phyloP scores from a whole-genome alignment of 352 stramenopile genomes.

The Peronosclerospora sorghi region DNA sequence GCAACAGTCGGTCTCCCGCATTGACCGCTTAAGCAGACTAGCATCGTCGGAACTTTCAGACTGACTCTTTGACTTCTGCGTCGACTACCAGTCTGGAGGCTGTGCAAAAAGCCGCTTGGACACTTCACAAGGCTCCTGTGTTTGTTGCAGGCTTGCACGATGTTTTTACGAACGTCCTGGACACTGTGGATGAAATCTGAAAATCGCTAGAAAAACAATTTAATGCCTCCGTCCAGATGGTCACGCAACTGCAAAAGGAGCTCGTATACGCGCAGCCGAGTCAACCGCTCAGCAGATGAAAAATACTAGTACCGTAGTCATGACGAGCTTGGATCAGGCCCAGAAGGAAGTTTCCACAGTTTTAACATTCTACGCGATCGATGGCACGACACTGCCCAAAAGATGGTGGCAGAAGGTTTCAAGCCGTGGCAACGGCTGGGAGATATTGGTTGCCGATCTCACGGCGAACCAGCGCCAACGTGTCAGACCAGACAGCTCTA shows the following conservation, averaged over 20 bases:
- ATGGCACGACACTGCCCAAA: conserved; percentile 14
- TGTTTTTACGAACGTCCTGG: conserved; percentile 18
- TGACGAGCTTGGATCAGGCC: conserved; percentile 17
- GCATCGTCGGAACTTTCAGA: conserved; percentile 11
- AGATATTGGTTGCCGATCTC: conserved; percentile 19
- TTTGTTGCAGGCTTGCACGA: conserved; percentile 21
- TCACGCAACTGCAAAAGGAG: conserved; percentile 15
- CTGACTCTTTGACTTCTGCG: conserved; percentile 9
- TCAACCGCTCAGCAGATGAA: conserved; percentile 20
- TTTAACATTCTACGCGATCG: conserved; percentile 18
- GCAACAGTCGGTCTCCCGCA: conserved; percentile 18
- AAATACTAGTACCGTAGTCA: conserved; percentile 6
- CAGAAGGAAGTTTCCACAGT: conserved; percentile 15
- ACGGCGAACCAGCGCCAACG: conserved; percentile 21
- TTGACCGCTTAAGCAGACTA: conserved; percentile 22
- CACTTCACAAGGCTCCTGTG: conserved; percentile 18
- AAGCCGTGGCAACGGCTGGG: conserved; percentile 22
- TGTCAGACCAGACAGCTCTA: conserved; percentile 8
- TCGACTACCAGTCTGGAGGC: conserved; percentile 9
- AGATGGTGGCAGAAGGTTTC: conserved; percentile 10
- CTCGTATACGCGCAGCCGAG: conserved; percentile 18
- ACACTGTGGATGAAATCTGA: conserved; percentile 16
- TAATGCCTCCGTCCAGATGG: conserved; percentile 19
- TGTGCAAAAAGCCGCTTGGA: conserved; percentile 19
- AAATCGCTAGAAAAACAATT: conserved; percentile 20